These are phyloP conservation scores for Solanum neorickii DNA, from an alignment of 257 asterid species.

Conservation along the genomic window DNA sequence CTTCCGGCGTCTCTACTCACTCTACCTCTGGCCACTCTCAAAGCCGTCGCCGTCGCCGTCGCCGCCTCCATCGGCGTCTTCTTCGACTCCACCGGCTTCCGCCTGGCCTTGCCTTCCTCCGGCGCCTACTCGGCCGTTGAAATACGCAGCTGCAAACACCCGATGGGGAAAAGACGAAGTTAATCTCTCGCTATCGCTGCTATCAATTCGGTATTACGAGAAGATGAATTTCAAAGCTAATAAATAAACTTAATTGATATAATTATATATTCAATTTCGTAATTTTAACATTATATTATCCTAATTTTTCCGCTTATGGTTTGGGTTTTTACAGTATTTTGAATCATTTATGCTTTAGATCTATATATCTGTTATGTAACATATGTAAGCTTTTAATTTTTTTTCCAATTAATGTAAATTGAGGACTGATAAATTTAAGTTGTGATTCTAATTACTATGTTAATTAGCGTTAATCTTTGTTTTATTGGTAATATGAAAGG, in stretches of 20 bases:
- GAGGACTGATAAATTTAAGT: not conserved
- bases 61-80: conserved; percentile 18
- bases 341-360: not conserved
- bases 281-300: not conserved
- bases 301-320: not conserved
- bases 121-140: conserved; percentile 21
- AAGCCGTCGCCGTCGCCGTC: conserved; percentile 56
- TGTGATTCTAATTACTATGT: not conserved
- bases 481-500: not conserved
- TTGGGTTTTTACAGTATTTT: not conserved
- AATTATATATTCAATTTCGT: not conserved
- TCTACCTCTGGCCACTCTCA: conserved; percentile 73
- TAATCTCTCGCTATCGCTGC: conserved; percentile 74
- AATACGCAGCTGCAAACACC: conserved; percentile 25
- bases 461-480: not conserved
- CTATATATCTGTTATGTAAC: not conserved
- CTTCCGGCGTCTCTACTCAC: conserved; percentile 74
- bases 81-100: conserved; percentile 26
- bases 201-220: conserved; percentile 80
- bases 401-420: not conserved
- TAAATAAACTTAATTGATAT: conserved; percentile 16
- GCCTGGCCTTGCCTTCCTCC: conserved; percentile 61
- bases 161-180: conserved; percentile 98
- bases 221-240: conserved; percentile 61
- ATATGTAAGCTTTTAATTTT: not conserved